A percentile compares a stretch with the other conserved stretches of the same genome.
phyloP scores from a whole-genome alignment of 371 early-diverging fungal genomes.

The Zychaea mexicana region DNA sequence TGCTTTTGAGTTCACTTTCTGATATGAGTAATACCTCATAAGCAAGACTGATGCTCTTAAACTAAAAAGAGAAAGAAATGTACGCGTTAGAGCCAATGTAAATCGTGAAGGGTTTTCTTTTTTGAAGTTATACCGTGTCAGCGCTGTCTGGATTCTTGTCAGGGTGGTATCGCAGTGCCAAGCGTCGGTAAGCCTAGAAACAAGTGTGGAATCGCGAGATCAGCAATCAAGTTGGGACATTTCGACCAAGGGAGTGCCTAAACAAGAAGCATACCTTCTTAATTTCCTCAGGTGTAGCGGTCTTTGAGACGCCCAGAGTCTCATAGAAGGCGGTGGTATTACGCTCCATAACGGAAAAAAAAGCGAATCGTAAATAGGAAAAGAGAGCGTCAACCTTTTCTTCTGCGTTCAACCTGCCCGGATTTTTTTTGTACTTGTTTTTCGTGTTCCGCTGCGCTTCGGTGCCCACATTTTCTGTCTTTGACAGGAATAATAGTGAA shows the following conservation, averaged over 20 bases:
- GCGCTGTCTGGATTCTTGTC: slow-evolving; percentile 67
- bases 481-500: neutral
- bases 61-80: slow-evolving; percentile 39
- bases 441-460: neutral
- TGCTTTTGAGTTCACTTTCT: too few relatives aligned
- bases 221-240: neutral
- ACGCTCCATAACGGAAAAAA: slow-evolving; percentile 34
- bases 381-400: neutral
- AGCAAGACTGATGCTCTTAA: slow-evolving; percentile 80
- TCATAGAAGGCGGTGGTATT: slow-evolving; percentile 55
- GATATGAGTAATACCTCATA: too few relatives aligned
- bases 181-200: slow-evolving; percentile 41
- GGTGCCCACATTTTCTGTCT: neutral
- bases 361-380: slow-evolving; percentile 4
- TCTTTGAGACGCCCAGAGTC: slow-evolving; percentile 60
- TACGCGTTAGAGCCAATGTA: neutral
- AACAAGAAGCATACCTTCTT: slow-evolving; percentile 44
- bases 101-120: neutral
- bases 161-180: slow-evolving; percentile 81
- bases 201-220: neutral
- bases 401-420: neutral
- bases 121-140: slow-evolving; percentile 40
- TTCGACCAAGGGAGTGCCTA: neutral
- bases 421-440: too few relatives aligned
- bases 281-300: slow-evolving; percentile 66